phyloP scores from a whole-genome alignment of 2,329 filamentous ascomycete species.

The Claviceps africana region DNA sequence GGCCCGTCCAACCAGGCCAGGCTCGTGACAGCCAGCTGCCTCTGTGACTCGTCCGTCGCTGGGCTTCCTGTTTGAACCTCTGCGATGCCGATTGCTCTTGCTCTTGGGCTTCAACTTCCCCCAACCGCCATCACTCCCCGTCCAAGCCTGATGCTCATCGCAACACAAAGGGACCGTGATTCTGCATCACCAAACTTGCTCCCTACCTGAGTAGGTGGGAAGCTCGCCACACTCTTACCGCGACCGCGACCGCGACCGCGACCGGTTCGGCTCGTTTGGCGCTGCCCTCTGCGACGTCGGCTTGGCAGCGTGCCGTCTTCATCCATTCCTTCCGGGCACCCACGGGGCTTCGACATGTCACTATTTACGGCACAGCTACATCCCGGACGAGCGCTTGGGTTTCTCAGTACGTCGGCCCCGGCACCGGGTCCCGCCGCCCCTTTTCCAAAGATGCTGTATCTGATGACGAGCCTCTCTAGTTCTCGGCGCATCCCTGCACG shows the following conservation, averaged over 20 bases:
- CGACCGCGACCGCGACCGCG: background rate
- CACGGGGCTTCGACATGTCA: slow-evolving; percentile 23
- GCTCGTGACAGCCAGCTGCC: background rate
- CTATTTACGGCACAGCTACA: slow-evolving; percentile 48
- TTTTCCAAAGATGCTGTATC: background rate
- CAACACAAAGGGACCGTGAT: background rate
- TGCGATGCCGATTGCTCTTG: background rate
- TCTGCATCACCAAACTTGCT: background rate
- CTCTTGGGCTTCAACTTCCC: background rate
- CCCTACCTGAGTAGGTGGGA: background rate
- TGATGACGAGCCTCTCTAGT: slow-evolving; percentile 32
- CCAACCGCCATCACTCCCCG: no score
- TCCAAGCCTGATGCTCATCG: background rate
- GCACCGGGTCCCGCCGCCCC: background rate
- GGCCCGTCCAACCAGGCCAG: background rate
- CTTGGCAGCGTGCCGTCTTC: background rate
- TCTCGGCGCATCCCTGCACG: slow-evolving; percentile 82
- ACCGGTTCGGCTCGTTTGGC: background rate
- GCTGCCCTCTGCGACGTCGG: background rate
- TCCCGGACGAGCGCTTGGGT: slow-evolving; percentile 53
- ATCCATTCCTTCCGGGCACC: background rate
- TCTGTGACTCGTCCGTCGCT: background rate
- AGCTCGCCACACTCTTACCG: background rate
- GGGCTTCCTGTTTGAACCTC: background rate
- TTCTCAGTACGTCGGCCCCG: slow-evolving; percentile 27